Base-by-base conservation (phyloP, 2,329 filamentous ascomycete species). In the Calycina herbarum region DNA sequence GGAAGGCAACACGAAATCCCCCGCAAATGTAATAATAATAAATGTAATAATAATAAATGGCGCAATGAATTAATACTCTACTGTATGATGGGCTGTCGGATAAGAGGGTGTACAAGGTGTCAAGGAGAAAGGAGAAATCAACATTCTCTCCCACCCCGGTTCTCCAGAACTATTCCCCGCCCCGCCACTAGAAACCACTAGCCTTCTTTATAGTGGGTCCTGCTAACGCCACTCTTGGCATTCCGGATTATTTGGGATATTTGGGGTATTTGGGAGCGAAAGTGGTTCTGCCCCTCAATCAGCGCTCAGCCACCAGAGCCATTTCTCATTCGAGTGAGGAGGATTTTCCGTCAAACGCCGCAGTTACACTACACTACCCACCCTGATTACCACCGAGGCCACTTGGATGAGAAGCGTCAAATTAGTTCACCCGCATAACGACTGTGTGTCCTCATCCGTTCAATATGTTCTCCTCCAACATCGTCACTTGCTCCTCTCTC, bases 211-310 rank as follows among this genome's bases (percentile, higher is more conserved):
- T 24, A 27, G 38, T 35, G 56, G n/a, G 13, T 3, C 27, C 17
- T 5, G 6, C 5, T 13, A 4, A 33, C 27, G 29, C 56, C 15
- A 33, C 29, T 27, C 62, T 63, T 65, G 65, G 64, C 64, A 54
- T n/a, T n/a, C 67, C 68, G 70, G 68, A 68, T 61, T 67, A 70
- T 66, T 67, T 20, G 20, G 20, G 20, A 1, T 20, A 20, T 20
- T 20, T 4, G 27, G 27, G 4, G 27, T 29, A 29, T 29, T 29
- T 64, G 33, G 35, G 31, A 56, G 64, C 66, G 61, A 65, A 51
- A 33, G 17, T 51, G 40, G 8, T 20, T 59, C 42, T 54, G 59
- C 68, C 66, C 68, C 69, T 68, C 67, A 54, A 68, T 68, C 67
- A 61, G 0, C 5, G 29, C 29, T 31, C 29, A 31, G 5, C 5